Evolutionary conservation across 2,329 filamentous ascomycete species (phyloP), one percentile per base, ranked within the genome.

Genomic region (Triangularia setosa): DNA sequence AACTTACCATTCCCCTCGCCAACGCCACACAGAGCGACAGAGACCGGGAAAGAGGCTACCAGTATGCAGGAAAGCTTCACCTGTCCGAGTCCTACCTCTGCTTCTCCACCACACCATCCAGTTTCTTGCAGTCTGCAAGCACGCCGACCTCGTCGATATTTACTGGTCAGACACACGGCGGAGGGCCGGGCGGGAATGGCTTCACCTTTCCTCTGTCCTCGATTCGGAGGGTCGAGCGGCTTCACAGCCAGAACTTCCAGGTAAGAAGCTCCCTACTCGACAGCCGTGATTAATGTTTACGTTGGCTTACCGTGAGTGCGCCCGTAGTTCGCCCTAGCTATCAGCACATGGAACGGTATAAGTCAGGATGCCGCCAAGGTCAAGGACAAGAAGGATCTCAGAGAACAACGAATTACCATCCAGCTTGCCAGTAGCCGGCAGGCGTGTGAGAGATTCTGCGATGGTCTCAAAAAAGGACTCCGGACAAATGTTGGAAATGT

Each of bases 11-110:
- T 65, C 89, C 90, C 62, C 88, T 86, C 67, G 86, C 87, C 68
- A 91, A 89, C 77, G 84, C 81, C 70, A 88, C 84, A 66, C 86
- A 89, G 58, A 88, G 89, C 66, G 90, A 92, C 71, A 88, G 88
- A 76, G 85, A 89, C 68, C 85, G 86, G 62, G 87, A 88, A 64
- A 84, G 86, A 71, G 92, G 92, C 70, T 96, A 90, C 78, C 91
- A 93, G 75, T 98, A 99, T 80, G 88, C 89, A 24, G 95, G 95
- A 59, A 93, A 93, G 77, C 85, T 99, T 60, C 94, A 99, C 76
- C 81, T 99, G 68, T 97, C 93, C 76, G 94, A 99, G 79, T 87
- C 91, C 71, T 99, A 91, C 78, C 87, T 99, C 71, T 98, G 93
- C 83, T 99, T 99, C 81, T 97, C 93, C 0, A 97, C 95, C 7